These are phyloP conservation scores for Hygrophila difformis DNA, from an alignment of 257 asterid genomes.

Conservation along the genomic window DNA sequence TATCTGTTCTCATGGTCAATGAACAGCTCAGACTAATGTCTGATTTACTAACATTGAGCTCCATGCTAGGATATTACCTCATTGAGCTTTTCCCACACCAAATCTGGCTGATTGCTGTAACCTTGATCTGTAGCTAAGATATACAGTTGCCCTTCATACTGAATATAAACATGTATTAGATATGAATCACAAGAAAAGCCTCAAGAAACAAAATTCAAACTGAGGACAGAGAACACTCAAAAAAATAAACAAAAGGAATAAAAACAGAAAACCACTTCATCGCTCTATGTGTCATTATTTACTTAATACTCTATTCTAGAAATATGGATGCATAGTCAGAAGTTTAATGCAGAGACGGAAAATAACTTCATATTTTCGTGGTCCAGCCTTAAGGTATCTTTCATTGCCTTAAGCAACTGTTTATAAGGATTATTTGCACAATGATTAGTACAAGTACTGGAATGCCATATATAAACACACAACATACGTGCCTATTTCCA, in stretches of 20 bases:
- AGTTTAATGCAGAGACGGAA: no score
- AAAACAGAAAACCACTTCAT: not conserved
- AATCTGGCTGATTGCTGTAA: constrained; percentile 72
- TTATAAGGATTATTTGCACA: no score
- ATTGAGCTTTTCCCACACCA: constrained; percentile 95
- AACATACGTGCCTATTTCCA: not conserved
- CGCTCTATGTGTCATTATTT: not conserved
- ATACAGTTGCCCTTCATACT: constrained; percentile 88
- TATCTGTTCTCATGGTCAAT: no score
- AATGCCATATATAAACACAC: not conserved
- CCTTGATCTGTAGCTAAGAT: constrained; percentile 95
- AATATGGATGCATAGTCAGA: no score
- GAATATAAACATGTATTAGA: constrained; percentile 29
- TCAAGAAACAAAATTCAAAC: not conserved
- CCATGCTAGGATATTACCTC: constrained; percentile 48
- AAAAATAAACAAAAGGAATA: no score
- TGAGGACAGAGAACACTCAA: not conserved
- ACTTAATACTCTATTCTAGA: not conserved
- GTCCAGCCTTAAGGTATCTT: no score
- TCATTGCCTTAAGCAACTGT: no score
- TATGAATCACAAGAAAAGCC: not conserved
- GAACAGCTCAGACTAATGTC: not conserved
- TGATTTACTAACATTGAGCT: not conserved
- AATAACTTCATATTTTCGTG: no score
- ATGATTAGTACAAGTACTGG: no score